Evolutionary conservation across 2,329 filamentous ascomycete genomes (phyloP).

Genomic region (Fusarium dimerum): DNA sequence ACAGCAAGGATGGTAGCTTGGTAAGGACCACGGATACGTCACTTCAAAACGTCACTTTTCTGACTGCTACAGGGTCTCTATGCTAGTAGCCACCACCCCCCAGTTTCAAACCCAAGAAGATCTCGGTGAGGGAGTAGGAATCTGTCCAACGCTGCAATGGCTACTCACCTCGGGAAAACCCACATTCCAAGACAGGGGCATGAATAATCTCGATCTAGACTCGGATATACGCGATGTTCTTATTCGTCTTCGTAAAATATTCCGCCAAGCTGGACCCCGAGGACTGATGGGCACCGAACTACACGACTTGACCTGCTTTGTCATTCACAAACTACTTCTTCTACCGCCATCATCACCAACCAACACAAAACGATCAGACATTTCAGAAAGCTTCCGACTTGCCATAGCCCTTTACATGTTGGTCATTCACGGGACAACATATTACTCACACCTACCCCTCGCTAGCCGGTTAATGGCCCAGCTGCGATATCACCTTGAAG

Average conservation of each 20-base stretch:
- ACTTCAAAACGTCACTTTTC: background rate
- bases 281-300: constrained; percentile 43
- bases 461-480: constrained; percentile 35
- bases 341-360: constrained; percentile 8
- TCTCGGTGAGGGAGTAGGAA: constrained; percentile 47
- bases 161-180: constrained; percentile 30
- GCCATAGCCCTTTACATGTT: constrained; percentile 53
- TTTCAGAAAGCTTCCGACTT: constrained; percentile 48
- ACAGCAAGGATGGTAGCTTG: constrained; percentile 57
- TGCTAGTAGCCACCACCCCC: constrained; percentile 53
- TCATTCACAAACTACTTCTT: constrained; percentile 50
- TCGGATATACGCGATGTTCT: constrained; percentile 38
- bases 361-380: constrained; percentile 14
- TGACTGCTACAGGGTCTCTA: constrained; percentile 49
- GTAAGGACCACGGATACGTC: constrained; percentile 34
- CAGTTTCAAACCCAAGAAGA: constrained; percentile 57
- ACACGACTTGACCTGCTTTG: constrained; percentile 57
- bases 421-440: constrained; percentile 54
- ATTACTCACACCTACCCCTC: constrained; percentile 52
- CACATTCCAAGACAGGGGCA: constrained; percentile 4
- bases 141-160: constrained; percentile 52
- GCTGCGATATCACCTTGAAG: constrained; percentile 34
- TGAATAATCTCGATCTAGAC: constrained; percentile 35
- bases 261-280: constrained; percentile 34
- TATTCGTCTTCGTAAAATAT: constrained; percentile 45